Evolutionary conservation across 768 basidiomycete genomes (phyloP), one percentile per base, ranked within the genome.

Genomic region (Tulasnella sp.): DNA sequence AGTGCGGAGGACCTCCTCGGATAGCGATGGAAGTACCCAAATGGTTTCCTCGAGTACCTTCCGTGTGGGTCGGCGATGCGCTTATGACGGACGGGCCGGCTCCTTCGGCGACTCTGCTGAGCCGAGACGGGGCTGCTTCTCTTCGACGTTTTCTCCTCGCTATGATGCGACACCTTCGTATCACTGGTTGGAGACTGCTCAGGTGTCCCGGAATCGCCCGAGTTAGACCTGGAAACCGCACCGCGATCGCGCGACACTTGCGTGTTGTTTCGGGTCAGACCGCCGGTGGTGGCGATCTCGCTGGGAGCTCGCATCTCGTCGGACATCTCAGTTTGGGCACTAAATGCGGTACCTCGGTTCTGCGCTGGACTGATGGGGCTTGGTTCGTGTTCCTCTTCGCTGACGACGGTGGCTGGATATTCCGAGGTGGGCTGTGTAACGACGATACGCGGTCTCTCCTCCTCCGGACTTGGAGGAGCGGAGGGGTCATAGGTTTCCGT

Each of bases 21-120:
- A 48, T 77, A 73, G 39, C 77, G 77, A 37, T 77, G 67, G 77
- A 77, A 77, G 71, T 77, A 77, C 11, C 42, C 44, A 39, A 77
- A 77, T 15, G 77, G 77, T 32, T 55, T 40, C 42, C 40, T 71
- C 20, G 77, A 77, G 44, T 44, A 77, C 37, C 77, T 71, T 42
- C 69, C 39, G 16, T 51, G 5, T 16, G 51, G 57, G 13, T n/a
- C 39, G 3, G 13, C 32, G 37, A 76, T 61, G 55, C 48, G 40
- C 16, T 55, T 57, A 57, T 55, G 48, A 15, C 51, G 57, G 61
- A 67, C 16, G 0, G 61, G 61, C 61, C 61, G 61, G 61, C 61
- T 67, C 61, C 32, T 26, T 67, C 61, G 61, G 16, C 29, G 61
- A 2, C 15, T 16, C 32, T 67, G 61, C 16, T 7, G 61, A 67